Base-by-base conservation (phyloP, 148 eudicot genomes). In the Spergularia bocconei region DNA sequence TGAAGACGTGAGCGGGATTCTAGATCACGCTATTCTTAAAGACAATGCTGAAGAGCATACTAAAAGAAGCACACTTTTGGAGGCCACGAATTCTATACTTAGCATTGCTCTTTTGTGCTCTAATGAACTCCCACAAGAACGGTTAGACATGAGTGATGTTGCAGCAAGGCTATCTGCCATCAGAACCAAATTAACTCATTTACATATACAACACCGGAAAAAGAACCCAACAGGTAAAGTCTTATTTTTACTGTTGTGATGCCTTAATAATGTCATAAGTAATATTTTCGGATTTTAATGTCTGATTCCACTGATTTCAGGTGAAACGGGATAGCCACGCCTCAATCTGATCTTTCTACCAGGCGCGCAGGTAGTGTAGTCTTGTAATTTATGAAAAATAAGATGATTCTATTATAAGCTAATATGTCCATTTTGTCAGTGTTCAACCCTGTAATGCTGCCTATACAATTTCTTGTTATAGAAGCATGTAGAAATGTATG, bases 151-250 rank as follows among this genome's bases (percentile, higher is more conserved):
- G 78, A 57, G 56, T 75, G 21, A 14, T 48, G 72, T 67, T 5
- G 55, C 72, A 57, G 65, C 23, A 17, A 75, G 56, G 63, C 72
- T 75, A 69, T 75, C 72, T 47, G 69, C 68, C 16, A 33, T 76
- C n/a, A 69, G 57, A 59, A 23, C 69, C 20, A 59, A 17, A 36
- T 51, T 76, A 75, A 56, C 53, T 66, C 52, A 13, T 15, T 36
- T 54, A 29, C 52, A 13, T 15, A 19, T 54, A 29, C 56, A 23
- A 44, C 70, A 13, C 51, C 13, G 17, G 12, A 66, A 39, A 41
- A 10, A 66, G 7, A 6, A 17, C 53, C 25, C 19, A 66, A 39
- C 23, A 41, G 51, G 69, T 66, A 8, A 36, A 4, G 1, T 62
- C 5, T 17, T 17, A 56, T n/a, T 17, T 1, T 13, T 59, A 10